phyloP scores from a whole-genome alignment of 2,329 filamentous ascomycete genomes.

The Xylaria sp. region DNA sequence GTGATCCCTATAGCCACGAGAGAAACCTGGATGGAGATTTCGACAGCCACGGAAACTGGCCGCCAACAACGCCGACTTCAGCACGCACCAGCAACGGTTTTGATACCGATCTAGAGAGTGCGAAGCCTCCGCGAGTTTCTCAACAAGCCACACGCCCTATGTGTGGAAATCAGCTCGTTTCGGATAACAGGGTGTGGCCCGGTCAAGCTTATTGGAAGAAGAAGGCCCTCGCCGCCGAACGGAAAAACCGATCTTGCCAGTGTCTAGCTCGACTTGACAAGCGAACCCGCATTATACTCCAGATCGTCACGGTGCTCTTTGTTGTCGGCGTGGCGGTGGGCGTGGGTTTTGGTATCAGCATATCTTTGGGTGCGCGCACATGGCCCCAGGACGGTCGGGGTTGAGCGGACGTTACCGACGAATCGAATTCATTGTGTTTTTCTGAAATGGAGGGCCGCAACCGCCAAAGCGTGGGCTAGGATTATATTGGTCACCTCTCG shows the following conservation, averaged over 20 bases:
- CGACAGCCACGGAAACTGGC: conserved; percentile 43
- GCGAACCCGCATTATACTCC: conserved; percentile 59
- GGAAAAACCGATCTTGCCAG: conserved; percentile 55
- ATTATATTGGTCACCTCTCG: not conserved
- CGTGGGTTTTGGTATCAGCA: conserved; percentile 66
- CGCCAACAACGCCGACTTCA: conserved; percentile 52
- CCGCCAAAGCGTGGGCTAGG: not conserved
- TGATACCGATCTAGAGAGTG: conserved; percentile 63
- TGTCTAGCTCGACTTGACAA: conserved; percentile 59
- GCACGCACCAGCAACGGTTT: conserved; percentile 56
- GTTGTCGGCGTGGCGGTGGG: conserved; percentile 60
- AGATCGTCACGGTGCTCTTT: conserved; percentile 59
- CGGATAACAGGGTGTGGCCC: conserved; percentile 64
- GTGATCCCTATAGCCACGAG: conserved; percentile 19
- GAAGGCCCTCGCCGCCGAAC: conserved; percentile 63
- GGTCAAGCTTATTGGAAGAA: conserved; percentile 64
- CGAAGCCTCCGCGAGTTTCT: conserved; percentile 49
- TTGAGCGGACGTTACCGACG: conserved; percentile 20
- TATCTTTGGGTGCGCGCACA: conserved; percentile 63
- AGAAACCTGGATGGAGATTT: conserved; percentile 36
- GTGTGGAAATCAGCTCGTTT: conserved; percentile 44
- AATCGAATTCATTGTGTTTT: not conserved
- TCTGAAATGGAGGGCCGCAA: not conserved
- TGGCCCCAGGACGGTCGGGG: conserved; percentile 48
- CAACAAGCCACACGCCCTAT: conserved; percentile 45